Evolutionary conservation across 306 rosid genomes (phyloP), one percentile per base, ranked within the genome.

Genomic region (Citrullus colocynthis): DNA sequence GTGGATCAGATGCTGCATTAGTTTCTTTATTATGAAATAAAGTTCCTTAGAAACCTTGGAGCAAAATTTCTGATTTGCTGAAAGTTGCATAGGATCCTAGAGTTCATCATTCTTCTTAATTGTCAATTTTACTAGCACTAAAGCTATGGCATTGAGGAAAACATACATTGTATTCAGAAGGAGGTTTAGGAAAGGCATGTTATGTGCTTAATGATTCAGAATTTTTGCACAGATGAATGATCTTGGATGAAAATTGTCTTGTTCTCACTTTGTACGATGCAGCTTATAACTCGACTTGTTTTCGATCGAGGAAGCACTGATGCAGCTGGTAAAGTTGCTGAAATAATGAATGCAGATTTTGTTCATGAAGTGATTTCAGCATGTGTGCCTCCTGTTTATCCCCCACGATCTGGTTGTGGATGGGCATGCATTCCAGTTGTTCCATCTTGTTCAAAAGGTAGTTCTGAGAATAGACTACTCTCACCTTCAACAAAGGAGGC

Each of bases 351-450:
- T 86, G 96, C 98, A 70, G 98, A 92, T 86, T 94, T 94, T 88
- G 98, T 94, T 14, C 97, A 92, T 42, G 97, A 94, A 87, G 96
- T 94, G 77, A 92, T 94, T 84, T 92, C 98, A 76, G 91, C 98
- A 75, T 91, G 98, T 80, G 98, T 94, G 78, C 97, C 97, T 84
- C 93, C 97, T 51, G 98, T 94, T 79, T 94, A 82, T 80, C 97
- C 97, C 75, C 98, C 98, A 1, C 89, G 97, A 37, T 89, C 95
- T 84, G 98, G 98, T 71, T 88, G 87, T 83, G 98, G 97, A 65
- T 94, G 98, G 98, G 98, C 97, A 16, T 89, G 98, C 83, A 94
- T 94, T 87, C 98, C 97, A 1, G 89, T 90, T 80, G 79, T 88
- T 81, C 96, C 98, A 81, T 80, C 92, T 39, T 88, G 87, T 83